Evolutionary conservation across 2,329 filamentous ascomycete species (phyloP).

Genomic region (Ophiostoma fasciatum): DNA sequence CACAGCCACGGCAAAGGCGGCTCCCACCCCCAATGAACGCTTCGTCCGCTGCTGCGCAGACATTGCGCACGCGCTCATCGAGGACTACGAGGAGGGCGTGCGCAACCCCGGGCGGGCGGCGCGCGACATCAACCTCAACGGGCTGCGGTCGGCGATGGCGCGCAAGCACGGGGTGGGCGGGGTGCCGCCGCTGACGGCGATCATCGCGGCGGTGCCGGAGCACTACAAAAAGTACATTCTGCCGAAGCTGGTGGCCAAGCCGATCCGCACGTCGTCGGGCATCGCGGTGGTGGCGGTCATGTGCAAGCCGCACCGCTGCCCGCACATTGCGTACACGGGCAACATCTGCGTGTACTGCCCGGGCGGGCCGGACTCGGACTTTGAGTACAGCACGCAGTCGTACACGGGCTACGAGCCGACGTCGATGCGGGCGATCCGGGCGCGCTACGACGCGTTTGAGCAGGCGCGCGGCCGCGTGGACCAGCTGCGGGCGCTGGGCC

Average conservation of each 20-base stretch:
- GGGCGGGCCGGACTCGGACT: slow-evolving; percentile 92
- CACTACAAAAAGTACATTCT: slow-evolving; percentile 99
- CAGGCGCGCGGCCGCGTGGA: slow-evolving; percentile 92
- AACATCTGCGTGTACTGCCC: slow-evolving; percentile 99
- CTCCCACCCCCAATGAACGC: too few relatives aligned
- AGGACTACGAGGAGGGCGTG: slow-evolving; percentile 68
- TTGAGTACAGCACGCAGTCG: slow-evolving; percentile 97
- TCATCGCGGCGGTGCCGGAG: slow-evolving; percentile 96
- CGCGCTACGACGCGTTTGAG: slow-evolving; percentile 94
- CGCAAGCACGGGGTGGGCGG: slow-evolving; percentile 85
- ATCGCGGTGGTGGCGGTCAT: slow-evolving; percentile 98
- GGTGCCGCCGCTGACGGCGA: slow-evolving; percentile 85
- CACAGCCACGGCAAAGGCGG: too few relatives aligned
- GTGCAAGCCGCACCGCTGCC: slow-evolving; percentile 97
- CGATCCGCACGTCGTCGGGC: slow-evolving; percentile 60
- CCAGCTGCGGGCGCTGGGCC: slow-evolving; percentile 86
- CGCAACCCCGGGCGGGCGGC: slow-evolving; percentile 57
- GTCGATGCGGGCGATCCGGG: slow-evolving; percentile 94
- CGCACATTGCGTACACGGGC: slow-evolving; percentile 94
- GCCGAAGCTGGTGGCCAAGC: slow-evolving; percentile 91
- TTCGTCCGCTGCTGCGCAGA: slow-evolving; percentile 91
- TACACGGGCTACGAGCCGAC: slow-evolving; percentile 98
- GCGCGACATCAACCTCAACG: slow-evolving; percentile 87
- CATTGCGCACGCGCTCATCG: slow-evolving; percentile 83
- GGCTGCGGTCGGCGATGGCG: slow-evolving; percentile 68